Evolutionary conservation across 176 grass and related monocot genomes (phyloP).

Genomic region (Aegilops longissima): DNA sequence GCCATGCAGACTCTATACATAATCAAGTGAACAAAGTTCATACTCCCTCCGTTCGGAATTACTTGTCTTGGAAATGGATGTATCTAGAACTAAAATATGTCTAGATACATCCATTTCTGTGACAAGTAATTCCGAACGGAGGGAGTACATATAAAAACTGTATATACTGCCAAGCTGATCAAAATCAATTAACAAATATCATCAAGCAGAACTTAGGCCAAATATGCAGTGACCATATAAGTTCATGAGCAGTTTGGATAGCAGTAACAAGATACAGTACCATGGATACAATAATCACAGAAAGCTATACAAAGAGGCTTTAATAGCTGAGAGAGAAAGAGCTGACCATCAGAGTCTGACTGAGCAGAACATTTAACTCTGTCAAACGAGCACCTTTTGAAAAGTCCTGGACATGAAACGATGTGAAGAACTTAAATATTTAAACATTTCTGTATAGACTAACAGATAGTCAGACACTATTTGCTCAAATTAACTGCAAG

Average conservation of each 20-base stretch:
- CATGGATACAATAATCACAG: conserved; percentile 19
- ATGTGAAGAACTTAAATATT: conserved; percentile 21
- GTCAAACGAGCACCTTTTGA: conserved; percentile 75
- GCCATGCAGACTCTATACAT: not conserved
- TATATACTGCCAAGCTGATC: not conserved
- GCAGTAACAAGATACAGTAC: not conserved
- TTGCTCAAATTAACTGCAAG: conserved; percentile 12
- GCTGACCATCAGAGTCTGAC: conserved; percentile 88
- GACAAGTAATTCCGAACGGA: no score
- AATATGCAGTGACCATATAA: conserved; percentile 2
- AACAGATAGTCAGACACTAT: conserved; percentile 34
- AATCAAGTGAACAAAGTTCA: not conserved
- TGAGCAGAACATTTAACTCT: conserved; percentile 93
- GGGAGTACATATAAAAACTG: not conserved
- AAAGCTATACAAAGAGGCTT: conserved; percentile 11
- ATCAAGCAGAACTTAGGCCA: not conserved
- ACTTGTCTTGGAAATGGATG: no score
- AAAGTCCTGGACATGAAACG: conserved; percentile 69
- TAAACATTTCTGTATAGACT: conserved; percentile 20
- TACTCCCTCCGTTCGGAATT: no score
- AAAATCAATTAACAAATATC: conserved; percentile 21
- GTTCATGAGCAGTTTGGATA: conserved; percentile 9
- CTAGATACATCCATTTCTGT: no score
- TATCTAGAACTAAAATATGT: no score
- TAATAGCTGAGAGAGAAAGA: conserved; percentile 37